These are phyloP conservation scores for Chaetomium sp. DNA, from an alignment of 2,329 filamentous ascomycete genomes.

Conservation along the genomic window DNA sequence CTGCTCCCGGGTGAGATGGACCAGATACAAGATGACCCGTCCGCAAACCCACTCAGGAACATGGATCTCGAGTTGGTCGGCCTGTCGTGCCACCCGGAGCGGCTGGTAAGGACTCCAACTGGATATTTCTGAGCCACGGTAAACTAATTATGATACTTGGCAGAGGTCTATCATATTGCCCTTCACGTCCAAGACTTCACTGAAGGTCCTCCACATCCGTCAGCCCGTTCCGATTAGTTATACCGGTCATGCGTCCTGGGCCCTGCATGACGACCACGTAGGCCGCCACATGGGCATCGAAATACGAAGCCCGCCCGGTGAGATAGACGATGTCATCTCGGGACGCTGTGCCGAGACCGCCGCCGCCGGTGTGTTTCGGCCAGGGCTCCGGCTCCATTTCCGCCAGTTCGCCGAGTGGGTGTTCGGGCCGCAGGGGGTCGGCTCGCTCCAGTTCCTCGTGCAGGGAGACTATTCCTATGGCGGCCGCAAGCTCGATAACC, in stretches of 20 bases:
- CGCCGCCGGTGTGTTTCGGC: background rate
- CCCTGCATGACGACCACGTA: background rate
- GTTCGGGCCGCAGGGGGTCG: background rate
- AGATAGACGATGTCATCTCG: background rate
- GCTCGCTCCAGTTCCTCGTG: background rate
- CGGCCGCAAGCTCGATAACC: background rate
- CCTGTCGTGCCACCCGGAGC: background rate
- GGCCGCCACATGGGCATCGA: background rate
- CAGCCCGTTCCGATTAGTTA: background rate
- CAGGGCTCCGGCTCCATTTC: background rate
- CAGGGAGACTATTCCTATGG: background rate
- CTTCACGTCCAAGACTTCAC: background rate
- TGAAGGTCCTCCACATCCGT: constrained; percentile 4
- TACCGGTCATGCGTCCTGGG: background rate
- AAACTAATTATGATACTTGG: background rate
- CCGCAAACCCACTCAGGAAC: background rate
- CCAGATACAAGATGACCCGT: background rate
- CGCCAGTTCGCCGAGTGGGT: background rate
- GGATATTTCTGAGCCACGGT: background rate
- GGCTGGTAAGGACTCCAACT: background rate
- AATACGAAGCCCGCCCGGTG: background rate
- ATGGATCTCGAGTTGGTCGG: background rate
- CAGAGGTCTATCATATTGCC: background rate
- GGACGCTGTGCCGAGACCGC: background rate
- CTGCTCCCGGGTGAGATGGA: background rate